Percentiles rank a stretch among this genome's conserved stretches.
These are phyloP conservation scores for Batkoa obscura DNA, from an alignment of 371 early-diverging fungal species.

Conservation along the genomic window DNA sequence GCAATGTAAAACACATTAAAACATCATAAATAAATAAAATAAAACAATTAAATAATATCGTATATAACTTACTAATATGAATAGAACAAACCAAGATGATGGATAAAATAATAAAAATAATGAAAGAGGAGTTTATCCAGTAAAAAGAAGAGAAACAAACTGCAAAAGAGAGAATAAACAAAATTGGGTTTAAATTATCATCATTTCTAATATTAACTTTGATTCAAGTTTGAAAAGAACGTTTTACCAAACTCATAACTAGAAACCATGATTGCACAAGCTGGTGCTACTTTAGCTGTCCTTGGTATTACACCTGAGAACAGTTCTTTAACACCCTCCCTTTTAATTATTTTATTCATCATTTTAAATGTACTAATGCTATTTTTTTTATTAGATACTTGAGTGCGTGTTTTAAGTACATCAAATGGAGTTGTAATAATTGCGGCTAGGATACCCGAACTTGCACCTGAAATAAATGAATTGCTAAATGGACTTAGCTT, in stretches of 20 bases:
- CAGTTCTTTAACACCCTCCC: slow-evolving; percentile 55
- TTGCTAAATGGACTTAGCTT: slow-evolving; percentile 7
- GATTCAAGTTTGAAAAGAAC: too few species aligned
- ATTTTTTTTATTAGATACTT: slow-evolving; percentile 21
- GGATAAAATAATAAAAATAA: too few species aligned
- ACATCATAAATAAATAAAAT: too few species aligned
- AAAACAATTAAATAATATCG: too few species aligned
- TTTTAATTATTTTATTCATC: slow-evolving; percentile 33
- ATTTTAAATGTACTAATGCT: slow-evolving; percentile 8
- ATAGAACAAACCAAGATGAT: too few species aligned
- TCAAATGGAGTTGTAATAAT: slow-evolving; percentile 86
- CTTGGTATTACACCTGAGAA: slow-evolving; percentile 52
- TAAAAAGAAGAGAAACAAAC: too few species aligned
- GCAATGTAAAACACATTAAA: too few species aligned
- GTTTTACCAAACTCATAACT: slow-evolving; percentile 52
- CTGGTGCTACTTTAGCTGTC: slow-evolving; percentile 77
- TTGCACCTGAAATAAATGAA: slow-evolving; percentile 49
- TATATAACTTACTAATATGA: too few species aligned
- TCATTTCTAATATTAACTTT: too few species aligned
- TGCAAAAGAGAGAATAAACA: too few species aligned
- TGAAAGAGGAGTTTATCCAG: too few species aligned
- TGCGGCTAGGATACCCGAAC: slow-evolving; percentile 69
- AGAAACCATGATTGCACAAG: slow-evolving; percentile 92
- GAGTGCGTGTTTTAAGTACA: slow-evolving; percentile 79
- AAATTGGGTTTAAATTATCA: too few species aligned